phyloP scores from a whole-genome alignment of 163 green algal species.

The Trebouxia gelatinosa region DNA sequence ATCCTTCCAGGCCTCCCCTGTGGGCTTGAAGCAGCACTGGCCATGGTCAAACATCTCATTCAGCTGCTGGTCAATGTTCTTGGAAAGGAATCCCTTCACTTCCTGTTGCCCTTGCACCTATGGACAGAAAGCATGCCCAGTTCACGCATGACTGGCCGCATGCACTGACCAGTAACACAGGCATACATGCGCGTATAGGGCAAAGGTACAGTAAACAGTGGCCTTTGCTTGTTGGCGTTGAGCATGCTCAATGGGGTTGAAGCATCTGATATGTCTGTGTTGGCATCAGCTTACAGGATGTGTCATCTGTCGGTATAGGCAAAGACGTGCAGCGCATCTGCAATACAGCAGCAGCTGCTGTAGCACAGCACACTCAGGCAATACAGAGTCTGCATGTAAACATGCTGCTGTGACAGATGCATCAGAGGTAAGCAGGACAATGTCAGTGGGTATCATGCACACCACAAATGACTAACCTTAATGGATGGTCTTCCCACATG shows the following conservation, averaged over 20 bases:
- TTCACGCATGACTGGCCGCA: neutral
- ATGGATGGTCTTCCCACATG: neutral
- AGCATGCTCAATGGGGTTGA: no score
- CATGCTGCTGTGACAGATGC: neutral
- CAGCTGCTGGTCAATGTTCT: neutral
- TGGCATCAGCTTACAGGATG: no score
- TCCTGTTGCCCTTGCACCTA: slow-evolving; percentile 6
- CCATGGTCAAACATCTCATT: neutral
- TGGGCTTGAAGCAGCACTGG: neutral
- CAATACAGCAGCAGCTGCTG: neutral
- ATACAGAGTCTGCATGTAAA: neutral
- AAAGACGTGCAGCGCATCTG: neutral
- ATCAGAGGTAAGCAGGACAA: neutral
- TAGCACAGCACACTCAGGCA: neutral
- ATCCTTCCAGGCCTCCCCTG: neutral
- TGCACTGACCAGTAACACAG: neutral
- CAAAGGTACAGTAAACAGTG: neutral
- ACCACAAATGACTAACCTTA: neutral
- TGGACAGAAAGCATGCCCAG: neutral
- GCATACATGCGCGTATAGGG: neutral
- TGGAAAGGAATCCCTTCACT: neutral
- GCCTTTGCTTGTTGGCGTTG: neutral
- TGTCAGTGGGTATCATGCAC: neutral
- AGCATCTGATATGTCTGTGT: no score
- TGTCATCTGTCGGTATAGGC: no score